These are phyloP conservation scores for Claviceps monticola DNA, from an alignment of 2,329 filamentous ascomycete genomes.

Conservation along the genomic window DNA sequence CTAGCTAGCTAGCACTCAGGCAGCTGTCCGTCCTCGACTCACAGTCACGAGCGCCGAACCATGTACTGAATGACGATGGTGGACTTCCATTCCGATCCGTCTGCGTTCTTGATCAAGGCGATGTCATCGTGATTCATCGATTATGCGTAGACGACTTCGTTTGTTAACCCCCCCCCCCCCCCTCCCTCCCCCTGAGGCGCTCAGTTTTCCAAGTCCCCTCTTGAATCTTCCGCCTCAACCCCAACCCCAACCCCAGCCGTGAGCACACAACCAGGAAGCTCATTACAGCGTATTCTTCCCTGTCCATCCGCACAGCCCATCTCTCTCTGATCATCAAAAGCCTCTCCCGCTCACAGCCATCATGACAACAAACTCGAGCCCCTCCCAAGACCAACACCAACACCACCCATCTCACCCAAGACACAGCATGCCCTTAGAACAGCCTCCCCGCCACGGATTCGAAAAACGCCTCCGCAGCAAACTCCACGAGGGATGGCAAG, in stretches of 20 bases:
- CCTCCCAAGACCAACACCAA: not conserved
- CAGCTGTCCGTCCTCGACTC: not conserved
- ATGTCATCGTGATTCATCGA: not conserved
- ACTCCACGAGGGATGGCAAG: constrained; percentile 11
- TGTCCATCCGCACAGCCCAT: not conserved
- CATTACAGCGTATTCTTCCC: not conserved
- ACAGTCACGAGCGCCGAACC: not conserved
- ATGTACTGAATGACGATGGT: not conserved
- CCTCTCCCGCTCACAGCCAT: not conserved
- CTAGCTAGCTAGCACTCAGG: not conserved
- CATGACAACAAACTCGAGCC: not conserved
- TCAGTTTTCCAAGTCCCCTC: not conserved
- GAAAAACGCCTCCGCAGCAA: constrained; percentile 4
- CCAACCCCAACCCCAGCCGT: not conserved
- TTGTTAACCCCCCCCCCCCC: no score
- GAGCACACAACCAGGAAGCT: not conserved
- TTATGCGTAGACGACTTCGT: not conserved
- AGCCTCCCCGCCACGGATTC: not conserved
- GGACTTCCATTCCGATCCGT: not conserved
- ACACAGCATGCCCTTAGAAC: not conserved
- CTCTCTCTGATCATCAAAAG: not conserved
- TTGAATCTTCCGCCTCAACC: not conserved
- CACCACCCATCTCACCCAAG: not conserved
- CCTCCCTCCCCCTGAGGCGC: no score
- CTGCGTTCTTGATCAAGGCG: not conserved